Percentiles rank a stretch among this genome's conserved stretches.
These are phyloP conservation scores for Amoebophrya sp. DNA, from an alignment of 169 alveolate species.

Conservation along the genomic window DNA sequence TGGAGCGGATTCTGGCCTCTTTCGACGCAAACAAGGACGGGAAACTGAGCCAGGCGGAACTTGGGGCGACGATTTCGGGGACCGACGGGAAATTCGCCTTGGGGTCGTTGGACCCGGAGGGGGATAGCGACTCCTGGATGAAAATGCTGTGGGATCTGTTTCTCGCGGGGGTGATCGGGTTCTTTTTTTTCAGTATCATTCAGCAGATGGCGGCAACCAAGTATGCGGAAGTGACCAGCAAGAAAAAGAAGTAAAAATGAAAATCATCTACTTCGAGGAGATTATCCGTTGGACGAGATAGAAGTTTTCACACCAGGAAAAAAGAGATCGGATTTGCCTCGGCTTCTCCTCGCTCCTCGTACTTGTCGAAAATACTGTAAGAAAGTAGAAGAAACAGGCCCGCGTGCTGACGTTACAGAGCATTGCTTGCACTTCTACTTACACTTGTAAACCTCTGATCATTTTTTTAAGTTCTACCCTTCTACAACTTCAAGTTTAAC, in stretches of 20 bases:
- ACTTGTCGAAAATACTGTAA: no score
- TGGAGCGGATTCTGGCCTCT: not conserved
- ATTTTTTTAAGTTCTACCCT: no score
- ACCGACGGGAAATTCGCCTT: not conserved
- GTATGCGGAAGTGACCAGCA: not conserved
- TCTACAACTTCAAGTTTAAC: no score
- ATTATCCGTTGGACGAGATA: no score
- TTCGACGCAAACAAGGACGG: conserved; percentile 10
- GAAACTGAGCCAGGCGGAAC: not conserved
- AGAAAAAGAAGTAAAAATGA: not conserved
- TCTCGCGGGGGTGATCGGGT: not conserved
- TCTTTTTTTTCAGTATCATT: not conserved
- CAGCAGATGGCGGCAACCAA: not conserved
- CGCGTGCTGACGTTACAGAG: no score
- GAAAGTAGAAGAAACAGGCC: no score
- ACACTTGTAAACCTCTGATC: no score
- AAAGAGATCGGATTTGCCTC: no score
- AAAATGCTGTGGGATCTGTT: not conserved
- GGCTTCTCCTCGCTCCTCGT: no score
- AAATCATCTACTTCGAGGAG: no score
- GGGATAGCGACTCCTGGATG: not conserved
- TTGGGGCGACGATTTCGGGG: not conserved
- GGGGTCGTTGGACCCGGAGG: not conserved
- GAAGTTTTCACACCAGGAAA: no score
- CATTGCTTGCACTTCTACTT: no score